Evolutionary conservation across 2,329 filamentous ascomycete species (phyloP).

Genomic region (Anthostomella pinea): DNA sequence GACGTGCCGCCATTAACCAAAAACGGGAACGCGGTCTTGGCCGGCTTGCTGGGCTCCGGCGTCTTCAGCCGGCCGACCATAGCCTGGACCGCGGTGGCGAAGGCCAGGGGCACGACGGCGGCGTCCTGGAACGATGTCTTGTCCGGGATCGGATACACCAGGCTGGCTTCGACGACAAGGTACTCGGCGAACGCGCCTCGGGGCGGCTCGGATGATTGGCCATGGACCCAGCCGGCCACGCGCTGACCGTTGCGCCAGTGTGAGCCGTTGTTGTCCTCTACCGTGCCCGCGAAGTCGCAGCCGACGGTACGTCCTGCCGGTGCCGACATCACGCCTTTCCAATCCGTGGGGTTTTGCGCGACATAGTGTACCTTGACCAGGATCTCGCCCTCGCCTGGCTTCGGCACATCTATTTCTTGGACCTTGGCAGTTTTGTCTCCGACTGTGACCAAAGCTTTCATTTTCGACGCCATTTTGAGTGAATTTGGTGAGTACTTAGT

Average conservation of each 20-base stretch:
- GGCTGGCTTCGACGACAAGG: conserved; percentile 22
- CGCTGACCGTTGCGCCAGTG: conserved; percentile 31
- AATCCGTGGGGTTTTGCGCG: conserved; percentile 37
- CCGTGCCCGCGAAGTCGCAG: conserved; percentile 35
- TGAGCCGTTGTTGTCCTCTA: conserved; percentile 30
- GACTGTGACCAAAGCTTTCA: conserved; percentile 39
- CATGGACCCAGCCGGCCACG: conserved; percentile 34
- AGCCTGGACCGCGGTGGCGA: conserved; percentile 42
- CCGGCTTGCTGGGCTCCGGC: conserved; percentile 30
- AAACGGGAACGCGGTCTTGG: conserved; percentile 31
- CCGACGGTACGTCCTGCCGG: conserved; percentile 29
- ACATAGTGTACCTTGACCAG: conserved; percentile 32
- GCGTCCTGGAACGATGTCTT: conserved; percentile 26
- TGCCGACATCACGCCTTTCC: conserved; percentile 24
- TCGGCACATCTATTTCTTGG: conserved; percentile 29
- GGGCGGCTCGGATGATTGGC: conserved; percentile 19
- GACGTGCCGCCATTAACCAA: conserved; percentile 27
- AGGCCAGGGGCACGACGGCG: conserved; percentile 34
- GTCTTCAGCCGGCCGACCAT: conserved; percentile 30
- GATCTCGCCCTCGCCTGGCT: conserved; percentile 31
- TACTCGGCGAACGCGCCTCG: conserved; percentile 33
- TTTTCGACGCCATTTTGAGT: conserved; percentile 13
- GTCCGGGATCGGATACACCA: conserved; percentile 31
- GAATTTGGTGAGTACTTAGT: too few relatives aligned
- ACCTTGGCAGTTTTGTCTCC: conserved; percentile 29